phyloP scores from a whole-genome alignment of 2,329 filamentous ascomycete species.

The Aquanectria penicillioides region DNA sequence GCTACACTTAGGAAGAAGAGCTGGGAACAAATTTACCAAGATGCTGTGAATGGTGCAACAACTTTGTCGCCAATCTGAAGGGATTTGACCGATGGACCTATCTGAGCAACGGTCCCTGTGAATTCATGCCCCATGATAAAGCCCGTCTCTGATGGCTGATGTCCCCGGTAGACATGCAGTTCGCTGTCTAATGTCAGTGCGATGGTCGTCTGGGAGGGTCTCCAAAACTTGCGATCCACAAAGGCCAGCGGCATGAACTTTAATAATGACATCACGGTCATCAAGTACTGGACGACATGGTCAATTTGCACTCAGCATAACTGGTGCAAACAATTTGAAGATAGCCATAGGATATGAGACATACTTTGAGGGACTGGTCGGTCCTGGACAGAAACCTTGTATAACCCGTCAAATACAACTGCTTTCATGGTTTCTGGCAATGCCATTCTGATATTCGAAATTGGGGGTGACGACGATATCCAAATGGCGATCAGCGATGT shows the following conservation, averaged over 20 bases:
- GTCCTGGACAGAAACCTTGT: constrained; percentile 80
- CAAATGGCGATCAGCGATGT: background rate
- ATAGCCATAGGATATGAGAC: background rate
- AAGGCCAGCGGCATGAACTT: constrained; percentile 83
- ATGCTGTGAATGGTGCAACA: constrained; percentile 85
- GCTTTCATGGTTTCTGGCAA: constrained; percentile 77
- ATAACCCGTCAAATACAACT: constrained; percentile 85
- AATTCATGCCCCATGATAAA: constrained; percentile 87
- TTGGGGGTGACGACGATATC: background rate
- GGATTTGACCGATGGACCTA: constrained; percentile 73
- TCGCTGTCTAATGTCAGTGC: constrained; percentile 63
- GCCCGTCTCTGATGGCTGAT: constrained; percentile 73
- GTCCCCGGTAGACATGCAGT: constrained; percentile 86
- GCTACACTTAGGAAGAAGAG: background rate
- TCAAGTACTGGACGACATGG: constrained; percentile 68
- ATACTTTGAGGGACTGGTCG: constrained; percentile 76
- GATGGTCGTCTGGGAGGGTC: background rate
- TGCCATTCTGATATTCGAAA: constrained; percentile 40
- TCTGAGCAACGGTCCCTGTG: constrained; percentile 76
- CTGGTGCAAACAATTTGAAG: background rate
- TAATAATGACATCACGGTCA: constrained; percentile 81
- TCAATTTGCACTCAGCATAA: background rate
- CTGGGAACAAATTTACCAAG: constrained; percentile 66
- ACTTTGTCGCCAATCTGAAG: constrained; percentile 80
- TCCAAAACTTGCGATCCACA: constrained; percentile 78